phyloP scores from a whole-genome alignment of 2,329 filamentous ascomycete species.

The Penicillium sp. region DNA sequence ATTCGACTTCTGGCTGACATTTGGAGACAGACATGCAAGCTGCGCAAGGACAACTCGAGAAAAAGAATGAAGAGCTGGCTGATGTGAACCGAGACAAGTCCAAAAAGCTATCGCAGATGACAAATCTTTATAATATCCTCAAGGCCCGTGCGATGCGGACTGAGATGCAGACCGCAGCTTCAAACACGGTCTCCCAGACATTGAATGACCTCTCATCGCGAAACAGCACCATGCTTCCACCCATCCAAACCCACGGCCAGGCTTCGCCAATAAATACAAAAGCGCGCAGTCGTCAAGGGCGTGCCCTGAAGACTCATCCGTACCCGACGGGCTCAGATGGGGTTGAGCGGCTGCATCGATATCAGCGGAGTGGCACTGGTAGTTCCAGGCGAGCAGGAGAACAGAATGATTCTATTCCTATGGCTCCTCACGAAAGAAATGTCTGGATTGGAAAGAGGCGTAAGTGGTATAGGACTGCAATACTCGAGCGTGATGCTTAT shows the following conservation, averaged over 20 bases:
- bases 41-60: conserved; percentile 62
- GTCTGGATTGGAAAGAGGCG: conserved; percentile 20
- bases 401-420: conserved; percentile 20
- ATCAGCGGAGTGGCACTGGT: conserved; percentile 42
- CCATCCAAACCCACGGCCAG: neutral
- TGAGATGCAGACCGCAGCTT: conserved; percentile 55
- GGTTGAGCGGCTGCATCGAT: conserved; percentile 38
- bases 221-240: conserved; percentile 13
- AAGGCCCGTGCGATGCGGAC: conserved; percentile 56
- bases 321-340: conserved; percentile 27
- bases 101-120: conserved; percentile 65
- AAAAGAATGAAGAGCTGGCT: conserved; percentile 70
- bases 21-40: conserved; percentile 52
- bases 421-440: conserved; percentile 31
- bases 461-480: conserved; percentile 12
- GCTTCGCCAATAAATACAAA: neutral
- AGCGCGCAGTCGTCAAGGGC: conserved; percentile 3
- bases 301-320: conserved; percentile 27
- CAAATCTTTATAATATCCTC: conserved; percentile 58
- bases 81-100: conserved; percentile 68
- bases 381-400: conserved; percentile 31
- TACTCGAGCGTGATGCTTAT: neutral
- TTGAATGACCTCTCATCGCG: conserved; percentile 37
- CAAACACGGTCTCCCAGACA: conserved; percentile 50
- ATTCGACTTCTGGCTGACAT: neutral